Base-by-base conservation (phyloP, 768 basidiomycete genomes). In the Lactifluus volemus region DNA sequence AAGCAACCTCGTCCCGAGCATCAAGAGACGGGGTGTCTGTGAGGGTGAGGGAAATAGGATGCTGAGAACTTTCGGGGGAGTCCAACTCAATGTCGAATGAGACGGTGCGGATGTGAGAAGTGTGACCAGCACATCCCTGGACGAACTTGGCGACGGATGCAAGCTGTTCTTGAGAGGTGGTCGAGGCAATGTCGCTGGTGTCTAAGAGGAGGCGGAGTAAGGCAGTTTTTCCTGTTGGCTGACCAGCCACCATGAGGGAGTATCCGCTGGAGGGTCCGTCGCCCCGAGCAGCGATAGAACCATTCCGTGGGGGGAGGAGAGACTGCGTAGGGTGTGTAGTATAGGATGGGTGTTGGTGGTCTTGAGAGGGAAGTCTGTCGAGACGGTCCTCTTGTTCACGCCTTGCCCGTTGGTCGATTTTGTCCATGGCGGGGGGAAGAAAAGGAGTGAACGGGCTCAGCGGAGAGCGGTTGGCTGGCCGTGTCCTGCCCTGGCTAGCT, bases 201-300 rank as follows among this genome's bases (percentile, higher is more conserved):
- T 91, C 89, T 72, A 92, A 82, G 65, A 93, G 79, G 68, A 92
- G 86, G 59, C 89, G 84, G 70, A 92, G 85, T 70, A 93, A 88
- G 63, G 88, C 86, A 25, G 89, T 90, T 80, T 93, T 93, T 74
- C 88, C 88, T 75, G 86, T 85, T 75, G 85, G 79, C 70, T 82
- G 84, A 54, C 89, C 89, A 60, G 89, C 89, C 69, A 89, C 88
- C 76, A 92, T 86, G 73, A 92, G 76, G 67, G 85, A 85, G 76
- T 81, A 81, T 41, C 76, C 75, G 68, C 69, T 77, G 76, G 73
- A 65, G 72, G 72, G 65, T 67, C 67, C 70, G 70, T 68, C 65
- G 59, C 47, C 62, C 63, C 69, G 66, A 63, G 61, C 49, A 61
- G 64, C 56, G 68, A 68, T 69, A 68, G 67, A 60, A 67, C 60